phyloP scores from a whole-genome alignment of 2,329 filamentous ascomycete genomes.

The Magnaporthiopsis incrustans region DNA sequence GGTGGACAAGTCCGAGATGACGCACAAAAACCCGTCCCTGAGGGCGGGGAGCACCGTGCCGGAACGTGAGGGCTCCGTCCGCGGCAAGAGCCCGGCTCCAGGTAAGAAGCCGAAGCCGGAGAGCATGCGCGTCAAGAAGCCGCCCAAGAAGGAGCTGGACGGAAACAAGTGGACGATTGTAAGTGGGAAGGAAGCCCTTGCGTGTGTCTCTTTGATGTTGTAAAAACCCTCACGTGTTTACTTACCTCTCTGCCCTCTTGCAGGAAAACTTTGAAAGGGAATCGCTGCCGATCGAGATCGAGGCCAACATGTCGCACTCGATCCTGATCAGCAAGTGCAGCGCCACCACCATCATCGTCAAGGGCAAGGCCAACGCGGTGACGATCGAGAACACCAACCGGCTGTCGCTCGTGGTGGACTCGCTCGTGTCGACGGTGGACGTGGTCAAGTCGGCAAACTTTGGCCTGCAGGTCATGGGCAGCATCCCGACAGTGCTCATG shows the following conservation, averaged over 20 bases:
- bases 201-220: neutral
- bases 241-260: neutral
- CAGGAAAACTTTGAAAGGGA: slow-evolving; percentile 87
- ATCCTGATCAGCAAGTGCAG: slow-evolving; percentile 88
- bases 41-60: slow-evolving; percentile 66
- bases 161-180: slow-evolving; percentile 92
- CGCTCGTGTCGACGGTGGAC: slow-evolving; percentile 83
- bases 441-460: slow-evolving; percentile 95
- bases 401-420: slow-evolving; percentile 80
- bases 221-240: neutral
- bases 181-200: slow-evolving; percentile 26
- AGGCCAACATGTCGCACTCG: slow-evolving; percentile 76
- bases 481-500: slow-evolving; percentile 77
- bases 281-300: slow-evolving; percentile 64
- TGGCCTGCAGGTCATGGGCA: slow-evolving; percentile 82
- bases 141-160: slow-evolving; percentile 68
- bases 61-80: slow-evolving; percentile 36
- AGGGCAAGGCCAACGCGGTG: slow-evolving; percentile 94
- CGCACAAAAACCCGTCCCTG: slow-evolving; percentile 91
- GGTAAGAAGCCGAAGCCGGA: slow-evolving; percentile 82
- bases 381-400: slow-evolving; percentile 85
- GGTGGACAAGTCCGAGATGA: slow-evolving; percentile 94
- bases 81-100: slow-evolving; percentile 79
- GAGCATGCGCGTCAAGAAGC: slow-evolving; percentile 77
- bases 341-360: slow-evolving; percentile 81